Base-by-base conservation (phyloP, 106 monocot genomes). In the Triglochin maritima region DNA sequence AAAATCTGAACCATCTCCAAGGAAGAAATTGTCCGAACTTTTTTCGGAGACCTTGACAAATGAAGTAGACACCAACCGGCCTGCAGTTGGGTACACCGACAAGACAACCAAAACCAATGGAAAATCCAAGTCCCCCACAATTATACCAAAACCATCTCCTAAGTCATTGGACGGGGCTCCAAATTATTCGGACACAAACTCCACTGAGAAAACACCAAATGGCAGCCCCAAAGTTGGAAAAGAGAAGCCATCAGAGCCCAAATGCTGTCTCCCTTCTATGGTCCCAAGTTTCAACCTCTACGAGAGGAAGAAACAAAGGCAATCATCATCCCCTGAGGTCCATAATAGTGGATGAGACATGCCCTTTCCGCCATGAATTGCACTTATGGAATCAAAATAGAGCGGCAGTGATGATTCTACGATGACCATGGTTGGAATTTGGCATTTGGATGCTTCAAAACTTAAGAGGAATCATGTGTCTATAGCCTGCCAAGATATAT, bases 231-330 rank as follows among this genome's bases (percentile, higher is more conserved):
- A 77, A 44, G 29, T 47, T 44, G 63, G 54, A 42, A 84, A 81
- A 64, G 83, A 77, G 54, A 85, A 65, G 57, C 50, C 65, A 16
- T 42, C 60, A 59, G 79, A 81, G 72, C 41, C 69, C 14, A n/a
- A 67, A 6, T 88, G 88, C 58, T 93, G 93, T 76, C 66, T 93
- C 43, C 93, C 86, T 7, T 69, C 50, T 51, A 76, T 85, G 45
- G 56, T 66, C 5, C 76, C 63, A 3, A 71, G 49, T 47, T 57
- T 64, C 60, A 62, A 68, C 41, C 62, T 64, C 4, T 49, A 71
- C 6, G 71, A 79, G 60, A 80, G 82, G 74, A 81, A 65, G 61
- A 58, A 77, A 63, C 80, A 75, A 29, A 29, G 29, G 54, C 4
- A 9, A 12, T 12, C 7, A 5, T 17, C 12, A 11, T 59, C 59